Evolutionary conservation across 352 stramenopile genomes (phyloP).

Genomic region (Blastocystis sp.): DNA sequence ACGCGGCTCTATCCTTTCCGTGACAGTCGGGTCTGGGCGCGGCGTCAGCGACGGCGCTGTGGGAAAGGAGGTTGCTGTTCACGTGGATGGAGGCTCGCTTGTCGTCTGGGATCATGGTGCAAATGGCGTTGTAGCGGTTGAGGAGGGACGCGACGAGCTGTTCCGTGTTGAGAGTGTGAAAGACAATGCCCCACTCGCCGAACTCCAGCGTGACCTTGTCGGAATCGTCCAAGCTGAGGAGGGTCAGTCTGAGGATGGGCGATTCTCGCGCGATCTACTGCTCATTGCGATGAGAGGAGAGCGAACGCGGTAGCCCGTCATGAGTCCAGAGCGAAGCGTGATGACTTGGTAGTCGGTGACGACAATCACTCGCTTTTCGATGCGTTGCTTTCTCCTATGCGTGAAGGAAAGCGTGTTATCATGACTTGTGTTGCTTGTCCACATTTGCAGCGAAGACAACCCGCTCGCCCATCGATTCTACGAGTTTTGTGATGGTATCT

Average conservation of each 20-base stretch:
- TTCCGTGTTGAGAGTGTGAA: constrained; percentile 37
- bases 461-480: constrained; percentile 33
- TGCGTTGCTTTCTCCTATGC: constrained; percentile 28
- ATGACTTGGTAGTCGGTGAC: constrained; percentile 40
- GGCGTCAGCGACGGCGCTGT: neutral
- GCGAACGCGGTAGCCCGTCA: constrained; percentile 17
- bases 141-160: constrained; percentile 18
- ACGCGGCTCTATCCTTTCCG: neutral
- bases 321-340: constrained; percentile 35
- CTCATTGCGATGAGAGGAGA: neutral
- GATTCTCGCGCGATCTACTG: constrained; percentile 1
- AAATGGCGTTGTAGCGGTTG: constrained; percentile 39
- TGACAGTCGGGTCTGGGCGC: neutral
- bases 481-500: constrained; percentile 36
- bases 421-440: constrained; percentile 41
- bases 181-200: constrained; percentile 23
- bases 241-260: neutral
- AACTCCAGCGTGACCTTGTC: constrained; percentile 30
- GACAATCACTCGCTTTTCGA: constrained; percentile 56
- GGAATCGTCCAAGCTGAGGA: constrained; percentile 35
- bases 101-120: constrained; percentile 9
- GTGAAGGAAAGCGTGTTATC: neutral
- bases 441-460: constrained; percentile 37
- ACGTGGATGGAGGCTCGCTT: neutral
- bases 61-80: neutral